Evolutionary conservation across 176 grass and related monocot species (phyloP).

Genomic region (Oryza australiensis): DNA sequence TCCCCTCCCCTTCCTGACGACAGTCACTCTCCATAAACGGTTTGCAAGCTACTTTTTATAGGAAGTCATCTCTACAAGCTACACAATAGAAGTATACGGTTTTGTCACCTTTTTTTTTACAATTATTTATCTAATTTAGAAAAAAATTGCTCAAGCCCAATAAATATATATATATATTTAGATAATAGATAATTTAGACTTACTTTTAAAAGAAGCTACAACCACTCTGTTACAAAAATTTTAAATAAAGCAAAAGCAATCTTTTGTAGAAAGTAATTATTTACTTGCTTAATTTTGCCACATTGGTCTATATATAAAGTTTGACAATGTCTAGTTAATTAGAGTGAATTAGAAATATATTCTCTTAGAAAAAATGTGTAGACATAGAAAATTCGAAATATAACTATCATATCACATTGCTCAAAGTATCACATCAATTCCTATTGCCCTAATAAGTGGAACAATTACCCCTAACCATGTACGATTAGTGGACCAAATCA

Average conservation of each 20-base stretch:
- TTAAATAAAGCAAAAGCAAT: background rate
- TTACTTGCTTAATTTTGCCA: background rate
- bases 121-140: background rate
- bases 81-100: background rate
- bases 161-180: no score
- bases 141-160: background rate
- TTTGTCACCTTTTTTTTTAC: background rate
- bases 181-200: no score
- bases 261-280: background rate
- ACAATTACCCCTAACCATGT: background rate
- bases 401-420: background rate
- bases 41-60: conserved; percentile 26
- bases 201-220: no score
- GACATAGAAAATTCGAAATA: background rate
- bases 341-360: background rate
- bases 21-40: conserved; percentile 22
- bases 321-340: background rate
- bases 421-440: background rate
- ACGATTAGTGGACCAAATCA: conserved; percentile 36
- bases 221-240: no score
- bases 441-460: background rate
- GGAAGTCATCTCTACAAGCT: background rate
- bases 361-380: background rate
- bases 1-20: conserved; percentile 1
- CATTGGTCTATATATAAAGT: background rate